These are phyloP conservation scores for Cymbopogon flexuosus DNA, from an alignment of 202 grass and related monocot species.

Conservation along the genomic window DNA sequence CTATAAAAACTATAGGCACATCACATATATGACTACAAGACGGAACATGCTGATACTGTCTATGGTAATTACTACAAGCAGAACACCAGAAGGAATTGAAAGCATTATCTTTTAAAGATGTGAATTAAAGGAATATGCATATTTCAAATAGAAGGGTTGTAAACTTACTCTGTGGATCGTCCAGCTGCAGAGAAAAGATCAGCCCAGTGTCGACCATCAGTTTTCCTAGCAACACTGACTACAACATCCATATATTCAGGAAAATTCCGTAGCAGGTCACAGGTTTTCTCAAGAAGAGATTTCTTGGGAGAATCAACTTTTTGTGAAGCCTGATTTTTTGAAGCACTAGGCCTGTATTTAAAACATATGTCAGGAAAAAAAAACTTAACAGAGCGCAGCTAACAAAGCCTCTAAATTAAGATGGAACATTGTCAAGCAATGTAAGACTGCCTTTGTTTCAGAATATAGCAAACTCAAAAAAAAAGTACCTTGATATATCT, in stretches of 20 bases:
- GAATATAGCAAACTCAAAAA: conserved; percentile 26
- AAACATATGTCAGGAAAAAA: conserved; percentile 17
- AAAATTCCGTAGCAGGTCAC: conserved; percentile 79
- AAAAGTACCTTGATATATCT: conserved; percentile 89
- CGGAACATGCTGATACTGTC: not conserved
- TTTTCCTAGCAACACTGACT: conserved; percentile 99
- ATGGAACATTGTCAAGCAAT: not conserved
- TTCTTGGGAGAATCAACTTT: conserved; percentile 41
- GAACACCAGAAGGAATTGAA: not conserved
- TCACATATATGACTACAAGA: not conserved
- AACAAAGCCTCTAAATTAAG: conserved; percentile 9
- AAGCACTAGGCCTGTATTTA: conserved; percentile 74
- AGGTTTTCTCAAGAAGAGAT: conserved; percentile 92
- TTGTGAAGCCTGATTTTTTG: conserved; percentile 56
- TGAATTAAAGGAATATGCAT: conserved; percentile 17
- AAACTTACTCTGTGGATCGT: conserved; percentile 85
- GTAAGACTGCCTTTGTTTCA: conserved; percentile 14
- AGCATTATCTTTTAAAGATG: not conserved
- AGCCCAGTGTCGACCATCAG: conserved; percentile 96
- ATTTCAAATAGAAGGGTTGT: not conserved
- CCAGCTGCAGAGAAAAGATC: conserved; percentile 95
- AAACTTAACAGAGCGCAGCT: not conserved
- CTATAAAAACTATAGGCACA: not conserved
- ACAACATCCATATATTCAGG: conserved; percentile 98
- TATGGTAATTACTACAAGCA: conserved; percentile 23